Evolutionary conservation across 208 protist species (phyloP), one percentile per base, ranked within the genome.

Genomic region (Acanthamoeba castellanii): DNA sequence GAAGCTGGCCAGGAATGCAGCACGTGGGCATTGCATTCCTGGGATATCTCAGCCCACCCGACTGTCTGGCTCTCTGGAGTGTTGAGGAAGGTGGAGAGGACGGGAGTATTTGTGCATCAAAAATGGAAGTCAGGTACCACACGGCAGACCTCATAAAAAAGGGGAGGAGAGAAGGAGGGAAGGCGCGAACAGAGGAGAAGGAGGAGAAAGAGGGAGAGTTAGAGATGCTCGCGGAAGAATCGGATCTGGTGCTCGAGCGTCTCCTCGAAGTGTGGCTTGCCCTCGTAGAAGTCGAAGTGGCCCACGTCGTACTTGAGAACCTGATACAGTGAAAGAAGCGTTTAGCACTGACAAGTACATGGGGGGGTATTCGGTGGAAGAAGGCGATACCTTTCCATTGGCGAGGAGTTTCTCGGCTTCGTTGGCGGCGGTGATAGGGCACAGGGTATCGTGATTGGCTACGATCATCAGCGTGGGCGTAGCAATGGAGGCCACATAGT

Each of bases 381-480:
- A 64, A 27, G 74, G 16, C 47, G 37, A 27, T 82, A 87, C 78
- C 78, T 87, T 34, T 6, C 78, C 78, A 25, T 87, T 27, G 8
- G 30, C 64, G 47, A 87, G 25, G 6, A 87, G 78, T 47, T 87
- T 87, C 78, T 87, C 78, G 20, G 78, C 78, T 64, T 87, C 78
- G 30, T 87, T 42, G 27, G 34, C 78, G 13, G 78, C 78, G 27
- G 78, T 64, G 78, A 87, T 87, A 0, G 78, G 78, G 32, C 78
- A 87, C 78, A 87, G 52, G 47, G 78, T 87, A 25, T 87, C 78
- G 7, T 61, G 4, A 4, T 6, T 61, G n/a, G 78, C 78, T 0
- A 47, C 78, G 42, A 87, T 87, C 20, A 87, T 64, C 32, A 87
- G 78, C 47, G 30, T 37, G 25, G 78, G 78, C 25, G 47, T 61